These are phyloP conservation scores for Candida tetrigidarum DNA, from an alignment of 1,139 yeast species.

Conservation along the genomic window DNA sequence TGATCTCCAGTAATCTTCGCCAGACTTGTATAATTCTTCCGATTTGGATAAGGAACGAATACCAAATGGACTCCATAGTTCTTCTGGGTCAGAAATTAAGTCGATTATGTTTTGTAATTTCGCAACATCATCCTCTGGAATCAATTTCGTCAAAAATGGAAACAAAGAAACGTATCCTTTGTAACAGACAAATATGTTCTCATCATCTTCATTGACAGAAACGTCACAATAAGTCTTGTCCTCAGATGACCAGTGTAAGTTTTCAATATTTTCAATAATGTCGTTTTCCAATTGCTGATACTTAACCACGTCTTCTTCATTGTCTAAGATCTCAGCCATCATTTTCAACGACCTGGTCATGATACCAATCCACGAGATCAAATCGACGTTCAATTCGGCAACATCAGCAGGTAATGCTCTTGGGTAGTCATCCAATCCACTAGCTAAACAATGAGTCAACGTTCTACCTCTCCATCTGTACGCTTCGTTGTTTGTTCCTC, in stretches of 20 bases:
- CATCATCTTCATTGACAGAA: constrained; percentile 74
- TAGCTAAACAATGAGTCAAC: constrained; percentile 80
- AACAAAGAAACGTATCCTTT: constrained; percentile 87
- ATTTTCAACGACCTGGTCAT: constrained; percentile 84
- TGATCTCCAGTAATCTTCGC: constrained; percentile 96
- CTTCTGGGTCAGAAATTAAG: constrained; percentile 66
- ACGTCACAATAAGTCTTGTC: constrained; percentile 81
- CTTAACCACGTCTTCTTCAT: constrained; percentile 55
- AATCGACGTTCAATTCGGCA: constrained; percentile 90
- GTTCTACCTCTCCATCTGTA: constrained; percentile 97
- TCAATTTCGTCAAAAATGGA: constrained; percentile 79
- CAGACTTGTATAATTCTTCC: constrained; percentile 70
- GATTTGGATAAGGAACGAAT: constrained; percentile 77
- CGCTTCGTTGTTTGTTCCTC: constrained; percentile 63
- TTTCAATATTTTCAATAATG: constrained; percentile 66
- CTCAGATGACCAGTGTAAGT: constrained; percentile 78
- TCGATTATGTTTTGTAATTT: constrained; percentile 58
- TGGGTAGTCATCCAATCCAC: constrained; percentile 97
- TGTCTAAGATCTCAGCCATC: constrained; percentile 69
- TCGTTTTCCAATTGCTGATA: constrained; percentile 59
- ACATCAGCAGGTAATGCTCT: constrained; percentile 80
- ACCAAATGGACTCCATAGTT: constrained; percentile 81
- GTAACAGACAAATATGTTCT: constrained; percentile 71
- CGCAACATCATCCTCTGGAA: constrained; percentile 53
- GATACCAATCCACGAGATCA: constrained; percentile 91